Base-by-base conservation (phyloP, 2,329 filamentous ascomycete species). In the Cercospora beticola region DNA sequence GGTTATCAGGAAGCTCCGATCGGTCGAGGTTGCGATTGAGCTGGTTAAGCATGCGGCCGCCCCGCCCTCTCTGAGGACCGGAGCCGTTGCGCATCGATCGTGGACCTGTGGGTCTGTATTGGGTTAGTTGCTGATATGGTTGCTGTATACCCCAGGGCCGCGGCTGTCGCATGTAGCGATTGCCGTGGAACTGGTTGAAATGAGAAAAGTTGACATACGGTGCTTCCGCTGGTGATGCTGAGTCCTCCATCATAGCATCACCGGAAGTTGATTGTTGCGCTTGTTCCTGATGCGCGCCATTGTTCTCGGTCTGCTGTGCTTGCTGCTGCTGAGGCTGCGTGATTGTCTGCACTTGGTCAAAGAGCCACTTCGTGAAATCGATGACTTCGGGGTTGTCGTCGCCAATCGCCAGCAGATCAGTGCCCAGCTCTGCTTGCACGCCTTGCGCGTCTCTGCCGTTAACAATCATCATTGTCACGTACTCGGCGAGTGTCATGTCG, bases 391-490 rank as follows among this genome's bases (percentile, higher is more conserved):
- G 88, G 75, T 97, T 94, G 69, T 97, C 93, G 58, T 93, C 89
- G 2, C 89, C 88, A 4, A 97, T 86, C 67, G 89, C 89, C 2
- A 99, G 87, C 52, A 99, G 86, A 75, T 99, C 95, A 72, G 90
- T 91, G 1, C 94, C 91, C 14, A 99, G 88, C 79, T 99, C 95
- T 54, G 88, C 84, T 9, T 93, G 91, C 73, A 99, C 94, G 78
- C 97, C 91, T 62, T 94, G 89, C 79, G 97, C 90, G 4, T 91
- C 93, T 81, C 97, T 97, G 76, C 94, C 93, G 82, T 97, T 98
- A 71, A 92, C 92, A 33, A 99, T 87, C 94, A 98, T 97, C 71
- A 98, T 88, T 68, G 98, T 91, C 74, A 99, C 95, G 82, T 98
- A 99, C 82, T 99, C 95, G 68, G 93, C 90, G 68, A 99, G 87